Conservation (phyloP, 2,329 filamentous ascomycete genomes). For the Lachnellula cervina region DNA sequence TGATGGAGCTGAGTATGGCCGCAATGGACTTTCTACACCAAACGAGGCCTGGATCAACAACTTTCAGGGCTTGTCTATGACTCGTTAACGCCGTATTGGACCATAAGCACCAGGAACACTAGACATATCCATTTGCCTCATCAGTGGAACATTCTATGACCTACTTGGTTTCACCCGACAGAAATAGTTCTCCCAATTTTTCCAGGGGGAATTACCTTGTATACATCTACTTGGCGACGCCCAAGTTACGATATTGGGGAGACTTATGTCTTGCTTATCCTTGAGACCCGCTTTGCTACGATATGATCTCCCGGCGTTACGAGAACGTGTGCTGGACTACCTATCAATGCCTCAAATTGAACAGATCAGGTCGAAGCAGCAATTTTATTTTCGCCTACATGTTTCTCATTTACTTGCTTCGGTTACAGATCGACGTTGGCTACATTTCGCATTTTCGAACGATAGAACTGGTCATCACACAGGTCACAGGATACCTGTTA, state of each 20-base stretch:
- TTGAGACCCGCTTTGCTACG: background rate
- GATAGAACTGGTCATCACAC: background rate
- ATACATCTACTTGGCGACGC: background rate
- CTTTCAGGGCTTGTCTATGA: constrained; percentile 70
- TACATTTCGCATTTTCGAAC: background rate
- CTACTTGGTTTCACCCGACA: background rate
- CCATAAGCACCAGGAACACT: background rate
- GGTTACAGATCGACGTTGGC: background rate
- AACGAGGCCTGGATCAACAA: constrained; percentile 52
- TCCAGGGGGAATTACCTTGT: background rate
- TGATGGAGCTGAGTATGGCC: constrained; percentile 38
- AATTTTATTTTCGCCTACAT: background rate
- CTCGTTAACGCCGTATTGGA: constrained; percentile 17
- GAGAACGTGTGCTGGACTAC: background rate
- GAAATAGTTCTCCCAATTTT: background rate
- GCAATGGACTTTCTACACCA: constrained; percentile 33
- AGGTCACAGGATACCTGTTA: background rate
- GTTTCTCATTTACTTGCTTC: background rate
- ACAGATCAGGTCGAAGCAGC: background rate
- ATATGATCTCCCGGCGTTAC: background rate
- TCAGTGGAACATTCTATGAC: background rate
- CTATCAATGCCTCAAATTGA: background rate
- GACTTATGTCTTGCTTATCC: background rate
- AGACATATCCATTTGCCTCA: background rate
- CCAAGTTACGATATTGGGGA: background rate